These are phyloP conservation scores for Posidonia oceanica DNA, from an alignment of 116 monocot species.

Conservation along the genomic window DNA sequence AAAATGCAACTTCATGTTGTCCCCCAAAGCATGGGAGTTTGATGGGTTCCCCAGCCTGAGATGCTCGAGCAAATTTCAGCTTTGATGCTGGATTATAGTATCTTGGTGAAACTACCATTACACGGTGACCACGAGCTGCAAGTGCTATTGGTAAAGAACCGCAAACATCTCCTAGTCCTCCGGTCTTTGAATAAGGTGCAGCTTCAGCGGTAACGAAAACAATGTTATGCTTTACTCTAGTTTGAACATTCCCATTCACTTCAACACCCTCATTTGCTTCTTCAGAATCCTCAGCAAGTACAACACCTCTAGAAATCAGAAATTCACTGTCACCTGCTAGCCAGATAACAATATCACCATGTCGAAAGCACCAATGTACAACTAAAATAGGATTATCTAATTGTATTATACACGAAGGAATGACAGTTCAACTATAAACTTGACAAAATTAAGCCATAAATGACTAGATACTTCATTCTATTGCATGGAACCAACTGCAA, in stretches of 20 bases:
- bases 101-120: constrained; percentile 89
- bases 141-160: constrained; percentile 84
- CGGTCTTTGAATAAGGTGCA: constrained; percentile 84
- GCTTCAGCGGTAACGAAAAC: constrained; percentile 84
- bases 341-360: too few species aligned
- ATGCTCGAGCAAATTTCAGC: constrained; percentile 24
- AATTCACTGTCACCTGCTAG: too few species aligned
- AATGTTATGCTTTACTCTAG: constrained; percentile 27
- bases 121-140: constrained; percentile 80
- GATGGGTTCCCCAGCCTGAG: constrained; percentile 28
- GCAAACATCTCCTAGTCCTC: constrained; percentile 85
- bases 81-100: constrained; percentile 55
- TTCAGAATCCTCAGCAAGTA: too few species aligned
- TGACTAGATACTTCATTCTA: too few species aligned
- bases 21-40: constrained; percentile 62
- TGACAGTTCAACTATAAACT: too few species aligned
- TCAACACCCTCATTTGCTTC: constrained; percentile 11
- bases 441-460: too few species aligned
- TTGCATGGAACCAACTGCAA: too few species aligned
- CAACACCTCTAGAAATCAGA: too few species aligned
- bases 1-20: constrained; percentile 69
- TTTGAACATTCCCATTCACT: constrained; percentile 10
- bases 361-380: too few species aligned
- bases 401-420: too few species aligned
- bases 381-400: too few species aligned